phyloP scores from a whole-genome alignment of 768 basidiomycete genomes.

The Mycena alexandri region DNA sequence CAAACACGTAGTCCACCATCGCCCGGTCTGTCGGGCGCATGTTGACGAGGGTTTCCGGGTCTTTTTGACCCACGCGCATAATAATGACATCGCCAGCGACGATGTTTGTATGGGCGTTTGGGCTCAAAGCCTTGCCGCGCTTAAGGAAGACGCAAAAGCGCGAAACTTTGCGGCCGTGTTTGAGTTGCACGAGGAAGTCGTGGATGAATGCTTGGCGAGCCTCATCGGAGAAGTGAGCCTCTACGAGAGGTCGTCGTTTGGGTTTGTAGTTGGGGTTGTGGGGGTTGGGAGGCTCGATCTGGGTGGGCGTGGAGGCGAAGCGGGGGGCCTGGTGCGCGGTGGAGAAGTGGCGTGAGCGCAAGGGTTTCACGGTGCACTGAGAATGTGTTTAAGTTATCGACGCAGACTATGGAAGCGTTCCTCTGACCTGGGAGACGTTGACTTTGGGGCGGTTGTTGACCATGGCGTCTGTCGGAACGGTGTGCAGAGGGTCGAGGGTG shows the following conservation, averaged over 20 bases:
- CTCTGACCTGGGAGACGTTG: constrained; percentile 1
- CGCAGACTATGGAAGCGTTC: background rate
- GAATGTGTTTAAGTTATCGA: constrained; percentile 7
- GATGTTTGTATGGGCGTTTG: constrained; percentile 11
- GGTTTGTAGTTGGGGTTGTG: no score
- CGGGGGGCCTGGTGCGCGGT: no score
- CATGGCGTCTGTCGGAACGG: background rate
- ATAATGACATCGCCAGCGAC: constrained; percentile 5
- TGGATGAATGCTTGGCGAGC: no score
- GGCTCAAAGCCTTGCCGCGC: constrained; percentile 8
- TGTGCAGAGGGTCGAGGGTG: background rate
- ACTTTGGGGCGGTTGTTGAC: constrained; percentile 15
- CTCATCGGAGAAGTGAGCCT: no score
- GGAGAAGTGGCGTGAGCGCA: constrained; percentile 8
- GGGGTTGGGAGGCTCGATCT: constrained; percentile 1
- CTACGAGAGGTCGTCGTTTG: no score
- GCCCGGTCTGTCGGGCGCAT: constrained; percentile 8
- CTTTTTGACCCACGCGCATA: constrained; percentile 1
- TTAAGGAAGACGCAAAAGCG: constrained; percentile 12
- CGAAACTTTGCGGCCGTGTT: no score
- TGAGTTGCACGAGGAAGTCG: no score
- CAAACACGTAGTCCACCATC: constrained; percentile 9
- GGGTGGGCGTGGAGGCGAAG: constrained; percentile 17
- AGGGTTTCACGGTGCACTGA: background rate
- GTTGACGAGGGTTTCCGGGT: constrained; percentile 7